A percentile compares a stretch with the other conserved stretches of the same genome.
These are phyloP conservation scores for Lipomyces kockii DNA, from an alignment of 805 yeast species.

Conservation along the genomic window DNA sequence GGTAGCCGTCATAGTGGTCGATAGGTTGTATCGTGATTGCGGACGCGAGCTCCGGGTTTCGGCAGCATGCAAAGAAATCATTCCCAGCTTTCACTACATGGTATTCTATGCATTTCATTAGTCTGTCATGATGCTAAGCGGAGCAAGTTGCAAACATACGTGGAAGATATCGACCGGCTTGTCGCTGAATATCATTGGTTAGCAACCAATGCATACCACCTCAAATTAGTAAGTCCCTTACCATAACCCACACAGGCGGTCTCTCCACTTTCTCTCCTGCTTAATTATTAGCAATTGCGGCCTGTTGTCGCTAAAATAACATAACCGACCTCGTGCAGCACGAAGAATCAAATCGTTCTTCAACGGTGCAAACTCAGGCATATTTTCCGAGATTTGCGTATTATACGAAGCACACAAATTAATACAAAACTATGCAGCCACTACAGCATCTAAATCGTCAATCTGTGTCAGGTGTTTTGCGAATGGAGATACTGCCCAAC, in stretches of 20 bases:
- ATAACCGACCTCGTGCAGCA: slow-evolving; percentile 73
- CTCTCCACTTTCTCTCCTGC: slow-evolving; percentile 81
- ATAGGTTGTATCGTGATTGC: slow-evolving; percentile 95
- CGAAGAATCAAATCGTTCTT: slow-evolving; percentile 89
- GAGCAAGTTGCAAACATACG: slow-evolving; percentile 33
- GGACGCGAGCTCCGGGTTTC: slow-evolving; percentile 91
- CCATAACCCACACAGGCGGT: slow-evolving; percentile 98
- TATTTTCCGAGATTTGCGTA: slow-evolving; percentile 6
- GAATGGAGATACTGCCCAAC: background rate
- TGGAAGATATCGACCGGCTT: slow-evolving; percentile 86
- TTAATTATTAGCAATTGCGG: background rate
- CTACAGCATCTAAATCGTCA: too few relatives aligned
- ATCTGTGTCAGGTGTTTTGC: background rate
- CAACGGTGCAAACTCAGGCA: slow-evolving; percentile 66
- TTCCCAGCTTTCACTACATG: slow-evolving; percentile 82
- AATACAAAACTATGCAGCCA: background rate
- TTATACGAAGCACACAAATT: background rate
- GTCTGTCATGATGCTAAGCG: slow-evolving; percentile 38
- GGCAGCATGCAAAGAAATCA: slow-evolving; percentile 94
- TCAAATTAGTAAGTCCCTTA: slow-evolving; percentile 42
- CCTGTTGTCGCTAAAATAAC: background rate
- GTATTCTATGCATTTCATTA: slow-evolving; percentile 64
- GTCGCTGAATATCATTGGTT: slow-evolving; percentile 55
- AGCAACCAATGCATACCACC: slow-evolving; percentile 7
- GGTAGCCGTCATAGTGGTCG: slow-evolving; percentile 81